Base-by-base conservation (phyloP, 768 basidiomycete species). In the Pulveroboletus sp. region DNA sequence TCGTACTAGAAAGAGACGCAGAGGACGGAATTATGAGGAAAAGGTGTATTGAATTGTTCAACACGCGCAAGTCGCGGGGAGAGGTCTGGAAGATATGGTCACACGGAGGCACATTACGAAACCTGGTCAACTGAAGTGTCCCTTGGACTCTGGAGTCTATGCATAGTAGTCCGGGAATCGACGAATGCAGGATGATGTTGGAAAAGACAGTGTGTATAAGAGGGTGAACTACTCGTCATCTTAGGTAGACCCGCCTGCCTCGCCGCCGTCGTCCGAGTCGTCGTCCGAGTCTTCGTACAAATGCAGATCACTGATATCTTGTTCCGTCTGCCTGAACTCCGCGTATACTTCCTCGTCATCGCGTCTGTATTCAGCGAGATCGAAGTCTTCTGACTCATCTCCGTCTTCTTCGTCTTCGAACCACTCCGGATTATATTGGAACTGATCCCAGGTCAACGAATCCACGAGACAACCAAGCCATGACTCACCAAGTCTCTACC, bases 341-440 rank as follows among this genome's bases (percentile, higher is more conserved):
- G 61, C 52, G 36, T 67, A 65, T 20, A 55, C 47, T 12, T 67
- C 63, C 47, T 66, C 65, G 17, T 65, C 63, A 31, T 65, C 59
- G 34, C 63, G 74, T 56, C 85, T 76, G 68, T 86, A 89, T 57
- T 77, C 74, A 23, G 68, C 59, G 36, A 85, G 68, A 68, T 85
- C 82, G 71, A 81, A 83, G 30, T 70, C 68, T 41, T 82, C 82
- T 19, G 69, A 68, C 19, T 23, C 67, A 14, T 65, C 66, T 19
- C 55, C 74, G 3, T 73, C 81, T 23, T 79, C 81, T 43, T 85
- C 79, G 60, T 92, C 92, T 56, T 85, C 81, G 73, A 93, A 93
- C 88, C 90, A 92, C 60, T 93, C 89, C 16, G 92, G 88, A 69
- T 94, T 93, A 81, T 90, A 95, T 72, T 90, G 86, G 80, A 96